These are phyloP conservation scores for Cyclotella cryptica DNA, from an alignment of 108 stramenopile genomes.

Conservation along the genomic window DNA sequence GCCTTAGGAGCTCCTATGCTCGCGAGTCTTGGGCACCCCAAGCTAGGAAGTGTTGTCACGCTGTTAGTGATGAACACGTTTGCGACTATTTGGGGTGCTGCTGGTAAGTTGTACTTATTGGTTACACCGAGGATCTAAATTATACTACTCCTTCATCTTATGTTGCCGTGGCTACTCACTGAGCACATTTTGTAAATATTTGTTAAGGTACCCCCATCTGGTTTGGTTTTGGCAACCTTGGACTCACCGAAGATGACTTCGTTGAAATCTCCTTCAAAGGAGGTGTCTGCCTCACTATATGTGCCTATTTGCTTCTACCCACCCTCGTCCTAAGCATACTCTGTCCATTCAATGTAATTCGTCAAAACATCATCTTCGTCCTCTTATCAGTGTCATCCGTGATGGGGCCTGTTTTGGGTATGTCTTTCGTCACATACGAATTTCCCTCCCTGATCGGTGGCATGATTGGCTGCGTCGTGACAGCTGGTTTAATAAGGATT, in stretches of 20 bases:
- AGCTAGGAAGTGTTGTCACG: conserved; percentile 60
- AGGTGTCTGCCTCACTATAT: conserved; percentile 46
- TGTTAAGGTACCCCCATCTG: conserved; percentile 69
- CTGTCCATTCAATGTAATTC: conserved; percentile 47
- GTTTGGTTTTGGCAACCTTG: conserved; percentile 57
- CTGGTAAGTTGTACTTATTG: conserved; percentile 7
- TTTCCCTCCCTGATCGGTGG: conserved; percentile 73
- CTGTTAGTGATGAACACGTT: conserved; percentile 69
- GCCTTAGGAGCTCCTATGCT: conserved; percentile 74
- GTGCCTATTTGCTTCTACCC: conserved; percentile 59
- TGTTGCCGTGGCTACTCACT: neutral
- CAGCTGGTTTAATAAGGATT: conserved; percentile 57
- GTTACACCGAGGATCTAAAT: neutral
- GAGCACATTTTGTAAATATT: conserved; percentile 2
- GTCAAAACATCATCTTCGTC: conserved; percentile 58
- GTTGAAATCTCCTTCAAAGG: conserved; percentile 55
- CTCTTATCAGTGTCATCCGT: conserved; percentile 33
- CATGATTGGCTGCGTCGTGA: conserved; percentile 55
- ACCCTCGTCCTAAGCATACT: conserved; percentile 49
- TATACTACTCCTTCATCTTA: neutral
- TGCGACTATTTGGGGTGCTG: conserved; percentile 73
- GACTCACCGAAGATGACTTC: conserved; percentile 52
- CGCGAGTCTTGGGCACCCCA: conserved; percentile 54
- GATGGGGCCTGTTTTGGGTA: conserved; percentile 55
- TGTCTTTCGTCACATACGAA: conserved; percentile 59